phyloP scores from a whole-genome alignment of 306 rosid species.

The Erythrophleum fordii region DNA sequence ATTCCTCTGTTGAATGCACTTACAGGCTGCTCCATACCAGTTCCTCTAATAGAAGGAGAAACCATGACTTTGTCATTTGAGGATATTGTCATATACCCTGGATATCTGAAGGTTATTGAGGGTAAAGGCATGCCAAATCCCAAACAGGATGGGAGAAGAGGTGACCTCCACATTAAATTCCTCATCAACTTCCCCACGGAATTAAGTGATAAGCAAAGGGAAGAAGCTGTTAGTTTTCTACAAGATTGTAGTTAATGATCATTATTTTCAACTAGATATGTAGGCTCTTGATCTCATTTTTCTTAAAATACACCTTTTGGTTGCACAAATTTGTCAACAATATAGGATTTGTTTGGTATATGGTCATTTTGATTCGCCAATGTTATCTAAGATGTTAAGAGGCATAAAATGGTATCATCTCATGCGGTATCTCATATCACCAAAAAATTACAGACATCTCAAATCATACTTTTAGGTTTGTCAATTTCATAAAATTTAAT shows the following conservation, averaged over 20 bases:
- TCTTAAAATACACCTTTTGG: not conserved
- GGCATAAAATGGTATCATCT: not conserved
- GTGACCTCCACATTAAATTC: slow-evolving; percentile 74
- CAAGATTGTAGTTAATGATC: slow-evolving; percentile 56
- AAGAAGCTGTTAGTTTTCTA: slow-evolving; percentile 62
- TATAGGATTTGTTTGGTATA: not conserved
- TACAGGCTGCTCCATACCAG: slow-evolving; percentile 74
- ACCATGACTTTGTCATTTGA: slow-evolving; percentile 65
- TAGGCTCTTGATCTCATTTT: not conserved
- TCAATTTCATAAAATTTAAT: not conserved
- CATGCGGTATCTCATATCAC: not conserved
- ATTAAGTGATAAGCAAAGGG: slow-evolving; percentile 61
- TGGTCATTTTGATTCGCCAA: not conserved
- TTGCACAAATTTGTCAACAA: not conserved
- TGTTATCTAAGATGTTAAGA: not conserved
- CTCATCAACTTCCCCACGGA: slow-evolving; percentile 64
- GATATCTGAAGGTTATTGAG: slow-evolving; percentile 63
- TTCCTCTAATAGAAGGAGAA: slow-evolving; percentile 83
- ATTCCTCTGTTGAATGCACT: slow-evolving; percentile 78
- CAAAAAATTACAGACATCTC: not conserved
- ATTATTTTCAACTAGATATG: not conserved
- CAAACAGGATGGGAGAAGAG: slow-evolving; percentile 57
- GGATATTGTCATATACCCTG: slow-evolving; percentile 64
- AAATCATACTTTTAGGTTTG: not conserved
- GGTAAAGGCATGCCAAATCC: slow-evolving; percentile 90